phyloP scores from a whole-genome alignment of 2,329 filamentous ascomycete genomes.

The Cryphonectria japonica region DNA sequence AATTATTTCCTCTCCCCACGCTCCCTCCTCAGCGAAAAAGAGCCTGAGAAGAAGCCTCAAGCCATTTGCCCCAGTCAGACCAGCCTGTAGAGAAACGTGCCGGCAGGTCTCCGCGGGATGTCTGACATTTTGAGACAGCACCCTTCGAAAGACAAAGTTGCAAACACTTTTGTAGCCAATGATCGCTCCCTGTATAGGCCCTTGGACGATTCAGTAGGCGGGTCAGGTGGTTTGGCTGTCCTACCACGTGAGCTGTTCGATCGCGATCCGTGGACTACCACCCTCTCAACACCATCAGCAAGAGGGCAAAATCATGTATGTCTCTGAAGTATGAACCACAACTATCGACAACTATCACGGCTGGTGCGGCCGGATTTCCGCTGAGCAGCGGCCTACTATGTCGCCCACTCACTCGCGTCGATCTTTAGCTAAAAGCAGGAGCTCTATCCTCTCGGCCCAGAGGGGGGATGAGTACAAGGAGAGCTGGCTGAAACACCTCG shows the following conservation, averaged over 20 bases:
- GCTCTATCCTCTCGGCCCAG: not conserved
- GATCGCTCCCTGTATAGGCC: not conserved
- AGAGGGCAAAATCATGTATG: not conserved
- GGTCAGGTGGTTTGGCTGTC: not conserved
- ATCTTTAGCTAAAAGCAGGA: not conserved
- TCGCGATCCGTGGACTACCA: not conserved
- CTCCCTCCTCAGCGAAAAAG: not conserved
- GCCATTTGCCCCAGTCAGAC: not conserved
- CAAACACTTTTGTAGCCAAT: not conserved
- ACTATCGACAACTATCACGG: not conserved
- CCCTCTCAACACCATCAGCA: not conserved
- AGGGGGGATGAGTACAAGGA: not conserved
- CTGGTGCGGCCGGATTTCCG: not conserved
- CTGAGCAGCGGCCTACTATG: not conserved
- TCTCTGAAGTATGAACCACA: not conserved
- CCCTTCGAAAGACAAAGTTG: not conserved
- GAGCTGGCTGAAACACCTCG: constrained; percentile 1
- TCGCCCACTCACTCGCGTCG: not conserved
- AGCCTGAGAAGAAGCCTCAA: not conserved
- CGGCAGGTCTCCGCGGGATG: not conserved
- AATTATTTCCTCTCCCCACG: not conserved
- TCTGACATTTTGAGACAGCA: not conserved
- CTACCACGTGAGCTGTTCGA: not conserved
- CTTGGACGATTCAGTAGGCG: not conserved
- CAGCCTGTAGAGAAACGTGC: not conserved